Evolutionary conservation across 495 filamentous ascomycete genomes (phyloP).

Genomic region (Lepidopterella palustris): DNA sequence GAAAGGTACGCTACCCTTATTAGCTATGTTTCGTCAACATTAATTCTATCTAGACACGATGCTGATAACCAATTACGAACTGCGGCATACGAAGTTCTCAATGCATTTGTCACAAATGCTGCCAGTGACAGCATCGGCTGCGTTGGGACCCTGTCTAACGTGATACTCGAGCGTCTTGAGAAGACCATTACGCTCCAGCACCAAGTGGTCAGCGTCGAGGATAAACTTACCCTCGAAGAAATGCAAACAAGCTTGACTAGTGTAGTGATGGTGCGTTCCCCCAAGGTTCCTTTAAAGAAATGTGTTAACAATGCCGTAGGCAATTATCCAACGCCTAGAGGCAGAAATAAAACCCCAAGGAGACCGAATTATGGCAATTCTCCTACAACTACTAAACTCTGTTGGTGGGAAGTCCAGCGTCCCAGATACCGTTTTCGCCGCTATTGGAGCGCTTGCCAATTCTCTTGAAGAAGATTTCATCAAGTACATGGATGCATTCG

Average conservation of each 20-base stretch:
- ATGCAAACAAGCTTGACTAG: constrained; percentile 94
- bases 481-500: constrained; percentile 94
- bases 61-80: constrained; percentile 92
- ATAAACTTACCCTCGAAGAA: constrained; percentile 87
- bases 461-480: constrained; percentile 86
- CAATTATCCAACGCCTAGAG: constrained; percentile 87
- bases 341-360: constrained; percentile 84
- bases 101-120: constrained; percentile 82
- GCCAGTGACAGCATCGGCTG: constrained; percentile 76
- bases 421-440: constrained; percentile 85
- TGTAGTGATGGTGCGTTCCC: constrained; percentile 58
- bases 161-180: constrained; percentile 82
- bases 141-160: constrained; percentile 72
- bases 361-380: constrained; percentile 84
- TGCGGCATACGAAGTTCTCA: constrained; percentile 96
- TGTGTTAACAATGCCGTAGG: constrained; percentile 32
- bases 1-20: constrained; percentile 47
- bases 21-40: neutral
- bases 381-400: constrained; percentile 72
- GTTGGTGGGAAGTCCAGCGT: constrained; percentile 84
- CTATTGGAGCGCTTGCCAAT: constrained; percentile 77
- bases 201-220: constrained; percentile 94
- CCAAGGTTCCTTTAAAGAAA: neutral
- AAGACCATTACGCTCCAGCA: constrained; percentile 84
- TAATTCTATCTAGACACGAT: constrained; percentile 48